These are phyloP conservation scores for Hapsidospora chrysogenum DNA, from an alignment of 495 filamentous ascomycete species.

Conservation along the genomic window DNA sequence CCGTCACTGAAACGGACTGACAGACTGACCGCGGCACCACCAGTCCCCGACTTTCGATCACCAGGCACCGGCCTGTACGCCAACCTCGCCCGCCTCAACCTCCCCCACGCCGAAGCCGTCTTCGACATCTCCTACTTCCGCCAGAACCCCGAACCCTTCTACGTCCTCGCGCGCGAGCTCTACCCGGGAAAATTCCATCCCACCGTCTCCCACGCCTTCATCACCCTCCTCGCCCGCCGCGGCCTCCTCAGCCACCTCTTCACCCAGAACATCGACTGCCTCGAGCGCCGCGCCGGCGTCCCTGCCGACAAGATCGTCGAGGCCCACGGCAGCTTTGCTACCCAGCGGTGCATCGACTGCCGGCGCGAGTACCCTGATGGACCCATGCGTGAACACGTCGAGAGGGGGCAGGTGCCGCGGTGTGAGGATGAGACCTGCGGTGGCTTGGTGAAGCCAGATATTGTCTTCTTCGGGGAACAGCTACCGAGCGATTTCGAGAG, in stretches of 20 bases:
- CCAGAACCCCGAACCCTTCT: conserved; percentile 75
- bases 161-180: conserved; percentile 74
- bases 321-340: conserved; percentile 88
- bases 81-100: conserved; percentile 67
- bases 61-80: conserved; percentile 64
- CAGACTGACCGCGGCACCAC: background rate
- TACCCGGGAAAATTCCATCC: conserved; percentile 86
- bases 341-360: conserved; percentile 83
- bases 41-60: conserved; percentile 59
- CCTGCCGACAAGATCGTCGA: conserved; percentile 70
- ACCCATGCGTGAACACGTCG: conserved; percentile 52
- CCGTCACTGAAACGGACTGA: too few relatives aligned
- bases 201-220: conserved; percentile 74
- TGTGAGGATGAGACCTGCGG: conserved; percentile 45
- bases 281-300: conserved; percentile 79
- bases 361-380: conserved; percentile 49
- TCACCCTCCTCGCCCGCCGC: conserved; percentile 55
- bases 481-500: conserved; percentile 55
- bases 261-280: conserved; percentile 94
- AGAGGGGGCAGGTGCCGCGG: conserved; percentile 43
- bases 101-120: conserved; percentile 62
- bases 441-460: conserved; percentile 88
- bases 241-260: conserved; percentile 69
- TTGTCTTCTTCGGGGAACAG: conserved; percentile 79
- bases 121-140: conserved; percentile 85